A percentile compares a stretch with the other conserved stretches of the same genome.
Conservation (phyloP, 2,329 filamentous ascomycete species). For the Periconia digitata region DNA sequence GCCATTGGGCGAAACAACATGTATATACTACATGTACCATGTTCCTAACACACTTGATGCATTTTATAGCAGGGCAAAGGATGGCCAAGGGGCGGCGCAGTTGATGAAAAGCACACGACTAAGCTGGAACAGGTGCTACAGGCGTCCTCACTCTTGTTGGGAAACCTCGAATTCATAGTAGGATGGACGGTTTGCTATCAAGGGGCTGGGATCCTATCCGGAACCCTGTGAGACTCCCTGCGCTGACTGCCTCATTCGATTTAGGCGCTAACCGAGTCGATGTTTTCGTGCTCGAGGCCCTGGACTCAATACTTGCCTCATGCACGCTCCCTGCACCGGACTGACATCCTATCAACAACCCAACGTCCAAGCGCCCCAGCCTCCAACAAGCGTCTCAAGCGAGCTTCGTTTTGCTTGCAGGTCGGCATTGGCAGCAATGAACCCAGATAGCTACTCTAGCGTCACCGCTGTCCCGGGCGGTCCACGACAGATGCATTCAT, state of each 20-base stretch:
- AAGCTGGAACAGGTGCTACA: neutral
- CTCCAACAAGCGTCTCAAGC: constrained; percentile 1
- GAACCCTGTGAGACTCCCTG: constrained; percentile 1
- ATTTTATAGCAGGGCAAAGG: neutral
- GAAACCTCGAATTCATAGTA: neutral
- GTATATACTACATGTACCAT: neutral
- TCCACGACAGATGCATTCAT: neutral
- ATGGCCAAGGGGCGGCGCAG: neutral
- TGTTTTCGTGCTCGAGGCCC: neutral
- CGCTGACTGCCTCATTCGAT: constrained; percentile 9
- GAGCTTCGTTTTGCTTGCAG: neutral
- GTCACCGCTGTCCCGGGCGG: neutral
- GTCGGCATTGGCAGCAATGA: neutral
- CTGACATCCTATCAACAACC: neutral
- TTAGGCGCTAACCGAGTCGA: neutral
- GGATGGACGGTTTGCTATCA: neutral
- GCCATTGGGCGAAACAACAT: neutral
- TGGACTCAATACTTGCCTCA: constrained; percentile 5
- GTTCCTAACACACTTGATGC: neutral
- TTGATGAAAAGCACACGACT: neutral
- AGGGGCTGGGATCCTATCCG: neutral
- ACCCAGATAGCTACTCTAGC: neutral
- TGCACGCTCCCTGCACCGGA: constrained; percentile 1
- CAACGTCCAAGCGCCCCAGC: constrained; percentile 1
- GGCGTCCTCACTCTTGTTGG: neutral